Evolutionary conservation across 352 stramenopile species (phyloP), one percentile per base, ranked within the genome.

Genomic region (Thraustotheca clavata): DNA sequence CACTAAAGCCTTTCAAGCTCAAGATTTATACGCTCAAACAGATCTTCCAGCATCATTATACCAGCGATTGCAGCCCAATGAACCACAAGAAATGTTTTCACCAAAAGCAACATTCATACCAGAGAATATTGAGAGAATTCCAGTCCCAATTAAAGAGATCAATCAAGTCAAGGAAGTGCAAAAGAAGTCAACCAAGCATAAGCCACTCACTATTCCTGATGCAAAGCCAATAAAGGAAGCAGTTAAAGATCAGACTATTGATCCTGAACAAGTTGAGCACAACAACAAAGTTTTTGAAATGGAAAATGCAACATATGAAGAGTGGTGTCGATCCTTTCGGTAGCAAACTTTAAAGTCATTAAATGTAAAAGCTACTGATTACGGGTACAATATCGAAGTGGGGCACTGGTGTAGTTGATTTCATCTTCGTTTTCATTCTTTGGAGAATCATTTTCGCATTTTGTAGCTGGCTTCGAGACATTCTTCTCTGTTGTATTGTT

Each of bases 1-100:
- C 1, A 84, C 84, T 59, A 66, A 54, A 9, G 24, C 12, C 43
- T 24, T 35, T 24, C 43, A 16, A 16, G 16, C 38, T 20, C 16
- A 16, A 16, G 38, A 43, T 43, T 26, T 52, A 31, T 52, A 52
- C 43, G 43, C 43, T 2, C 11, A 26, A 9, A 52, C 43, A 31
- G 43, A 52, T 31, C 43, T 52, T 24, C 43, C 43, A 24, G 43
- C 12, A 9, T 24, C 31, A 31, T 31, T 52, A 31, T 52, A 52
- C 43, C 11, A 26, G 43, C 43, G 43, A 9, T 47, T 47, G 2
- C n/a, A n/a, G 39, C 22, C 39, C n/a, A 24, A 47, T 2, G 39
- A n/a, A 24, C 39, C 39, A 47, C 2, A 27, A 47, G 4, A n/a
- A 47, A 47, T 47, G 4, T 47, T 4, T 2, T 2, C 27, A 4